Evolutionary conservation across 2,329 filamentous ascomycete species (phyloP).

Genomic region (Akanthomyces lecanii): DNA sequence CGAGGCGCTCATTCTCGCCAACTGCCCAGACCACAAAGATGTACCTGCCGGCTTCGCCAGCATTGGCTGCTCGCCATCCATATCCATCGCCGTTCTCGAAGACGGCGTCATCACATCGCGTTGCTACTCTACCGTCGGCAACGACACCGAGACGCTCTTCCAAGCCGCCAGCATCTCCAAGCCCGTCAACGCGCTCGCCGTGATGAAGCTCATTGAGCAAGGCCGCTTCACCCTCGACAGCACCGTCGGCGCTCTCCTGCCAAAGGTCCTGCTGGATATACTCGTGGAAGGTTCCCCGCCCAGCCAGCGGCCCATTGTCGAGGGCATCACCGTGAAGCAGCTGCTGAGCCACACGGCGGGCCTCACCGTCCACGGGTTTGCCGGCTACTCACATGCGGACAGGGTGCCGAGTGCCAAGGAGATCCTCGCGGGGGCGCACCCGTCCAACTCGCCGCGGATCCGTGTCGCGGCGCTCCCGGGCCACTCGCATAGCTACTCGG

Average conservation of each 20-base stretch:
- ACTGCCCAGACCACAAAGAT: neutral
- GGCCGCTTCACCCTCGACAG: slow-evolving; percentile 16
- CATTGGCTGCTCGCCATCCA: slow-evolving; percentile 17
- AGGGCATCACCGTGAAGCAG: slow-evolving; percentile 19
- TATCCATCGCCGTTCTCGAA: slow-evolving; percentile 21
- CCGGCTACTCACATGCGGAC: slow-evolving; percentile 12
- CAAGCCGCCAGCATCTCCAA: slow-evolving; percentile 23
- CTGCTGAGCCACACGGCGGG: slow-evolving; percentile 22
- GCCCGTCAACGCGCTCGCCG: slow-evolving; percentile 17
- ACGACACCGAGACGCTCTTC: slow-evolving; percentile 19
- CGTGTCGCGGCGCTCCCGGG: slow-evolving; percentile 17
- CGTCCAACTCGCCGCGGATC: slow-evolving; percentile 17
- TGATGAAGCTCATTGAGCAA: slow-evolving; percentile 20
- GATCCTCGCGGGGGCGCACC: slow-evolving; percentile 18
- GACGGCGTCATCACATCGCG: slow-evolving; percentile 18
- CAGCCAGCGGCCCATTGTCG: neutral
- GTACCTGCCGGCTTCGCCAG: slow-evolving; percentile 12
- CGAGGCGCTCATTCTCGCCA: neutral
- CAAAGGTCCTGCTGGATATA: slow-evolving; percentile 5
- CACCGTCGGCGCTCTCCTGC: slow-evolving; percentile 16
- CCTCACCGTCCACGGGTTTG: slow-evolving; percentile 17
- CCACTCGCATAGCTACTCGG: slow-evolving; percentile 16
- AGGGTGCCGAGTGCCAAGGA: slow-evolving; percentile 12
- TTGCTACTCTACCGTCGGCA: slow-evolving; percentile 19
- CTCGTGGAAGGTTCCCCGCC: slow-evolving; percentile 12